A percentile compares a stretch with the other conserved stretches of the same genome.
Conservation (phyloP, 768 basidiomycete genomes). For the Boletus reticulatus region DNA sequence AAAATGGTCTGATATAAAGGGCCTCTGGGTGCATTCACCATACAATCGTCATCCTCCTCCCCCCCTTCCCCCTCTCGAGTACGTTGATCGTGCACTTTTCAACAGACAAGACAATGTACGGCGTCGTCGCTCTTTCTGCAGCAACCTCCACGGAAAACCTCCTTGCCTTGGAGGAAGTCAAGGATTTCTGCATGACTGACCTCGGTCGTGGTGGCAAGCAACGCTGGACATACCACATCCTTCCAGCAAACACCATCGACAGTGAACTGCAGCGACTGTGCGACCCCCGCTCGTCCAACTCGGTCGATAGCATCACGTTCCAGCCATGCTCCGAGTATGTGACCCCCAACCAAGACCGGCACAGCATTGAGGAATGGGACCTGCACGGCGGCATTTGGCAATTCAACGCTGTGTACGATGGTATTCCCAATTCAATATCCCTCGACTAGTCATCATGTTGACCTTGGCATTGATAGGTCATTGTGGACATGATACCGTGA, state of each 20-base stretch:
- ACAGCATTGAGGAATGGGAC: conserved; percentile 39
- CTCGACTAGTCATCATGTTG: conserved; percentile 19
- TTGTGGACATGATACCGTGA: conserved; percentile 46
- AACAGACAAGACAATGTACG: conserved; percentile 29
- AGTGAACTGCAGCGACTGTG: conserved; percentile 39
- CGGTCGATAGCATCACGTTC: conserved; percentile 41
- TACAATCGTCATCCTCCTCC: conserved; percentile 13
- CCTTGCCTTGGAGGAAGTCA: conserved; percentile 52
- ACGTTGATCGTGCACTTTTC: neutral
- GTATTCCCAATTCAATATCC: conserved; percentile 23
- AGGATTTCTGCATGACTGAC: conserved; percentile 50
- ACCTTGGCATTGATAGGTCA: conserved; percentile 37
- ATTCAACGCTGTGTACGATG: conserved; percentile 48
- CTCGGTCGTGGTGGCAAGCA: conserved; percentile 50
- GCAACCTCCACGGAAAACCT: conserved; percentile 48
- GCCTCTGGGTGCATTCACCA: conserved; percentile 3
- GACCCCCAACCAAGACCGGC: conserved; percentile 41
- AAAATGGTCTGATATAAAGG: conserved; percentile 23
- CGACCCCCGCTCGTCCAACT: conserved; percentile 31
- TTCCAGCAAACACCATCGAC: conserved; percentile 40
- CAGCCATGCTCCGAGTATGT: conserved; percentile 41
- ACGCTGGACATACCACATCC: conserved; percentile 53
- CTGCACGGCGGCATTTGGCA: conserved; percentile 41
- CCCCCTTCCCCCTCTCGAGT: conserved; percentile 11
- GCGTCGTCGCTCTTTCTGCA: conserved; percentile 42